These are phyloP conservation scores for Domatiomyces globalis DNA, from an alignment of 2,329 filamentous ascomycete genomes.

Conservation along the genomic window DNA sequence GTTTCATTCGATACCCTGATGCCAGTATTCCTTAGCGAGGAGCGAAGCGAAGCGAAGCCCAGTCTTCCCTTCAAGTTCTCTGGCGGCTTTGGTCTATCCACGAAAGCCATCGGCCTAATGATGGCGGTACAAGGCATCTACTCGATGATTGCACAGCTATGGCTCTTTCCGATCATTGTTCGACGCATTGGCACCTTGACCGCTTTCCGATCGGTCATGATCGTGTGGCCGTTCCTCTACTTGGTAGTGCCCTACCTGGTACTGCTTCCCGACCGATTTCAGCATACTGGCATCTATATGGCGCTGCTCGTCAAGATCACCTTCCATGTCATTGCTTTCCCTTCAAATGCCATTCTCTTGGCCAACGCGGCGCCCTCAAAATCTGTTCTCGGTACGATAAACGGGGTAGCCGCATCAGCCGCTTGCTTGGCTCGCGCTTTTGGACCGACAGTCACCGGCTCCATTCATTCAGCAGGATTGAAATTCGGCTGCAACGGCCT, in stretches of 20 bases:
- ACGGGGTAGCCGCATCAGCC: slow-evolving; percentile 80
- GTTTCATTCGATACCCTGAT: slow-evolving; percentile 93
- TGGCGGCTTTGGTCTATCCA: slow-evolving; percentile 70
- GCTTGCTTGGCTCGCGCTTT: slow-evolving; percentile 80
- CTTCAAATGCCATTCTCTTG: slow-evolving; percentile 74
- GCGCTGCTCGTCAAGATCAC: slow-evolving; percentile 86
- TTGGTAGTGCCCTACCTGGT: slow-evolving; percentile 78
- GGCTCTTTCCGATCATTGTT: slow-evolving; percentile 69
- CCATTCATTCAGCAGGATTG: slow-evolving; percentile 69
- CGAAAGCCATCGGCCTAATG: slow-evolving; percentile 73
- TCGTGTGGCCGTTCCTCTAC: slow-evolving; percentile 79
- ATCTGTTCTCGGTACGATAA: slow-evolving; percentile 76
- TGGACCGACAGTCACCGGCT: slow-evolving; percentile 74
- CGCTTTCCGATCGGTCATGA: slow-evolving; percentile 67
- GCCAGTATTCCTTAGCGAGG: slow-evolving; percentile 75
- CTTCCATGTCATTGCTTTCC: slow-evolving; percentile 80
- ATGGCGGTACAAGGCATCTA: slow-evolving; percentile 80
- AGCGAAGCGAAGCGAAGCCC: slow-evolving; percentile 23
- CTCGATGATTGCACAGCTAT: slow-evolving; percentile 72
- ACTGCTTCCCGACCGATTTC: slow-evolving; percentile 57
- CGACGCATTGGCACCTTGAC: slow-evolving; percentile 61
- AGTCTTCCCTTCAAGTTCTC: slow-evolving; percentile 75
- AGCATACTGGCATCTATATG: slow-evolving; percentile 60
- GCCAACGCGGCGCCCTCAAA: slow-evolving; percentile 77
- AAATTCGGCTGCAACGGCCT: slow-evolving; percentile 70